phyloP scores from a whole-genome alignment of 2,329 filamentous ascomycete species.

The Pleurostoma richardsiae region DNA sequence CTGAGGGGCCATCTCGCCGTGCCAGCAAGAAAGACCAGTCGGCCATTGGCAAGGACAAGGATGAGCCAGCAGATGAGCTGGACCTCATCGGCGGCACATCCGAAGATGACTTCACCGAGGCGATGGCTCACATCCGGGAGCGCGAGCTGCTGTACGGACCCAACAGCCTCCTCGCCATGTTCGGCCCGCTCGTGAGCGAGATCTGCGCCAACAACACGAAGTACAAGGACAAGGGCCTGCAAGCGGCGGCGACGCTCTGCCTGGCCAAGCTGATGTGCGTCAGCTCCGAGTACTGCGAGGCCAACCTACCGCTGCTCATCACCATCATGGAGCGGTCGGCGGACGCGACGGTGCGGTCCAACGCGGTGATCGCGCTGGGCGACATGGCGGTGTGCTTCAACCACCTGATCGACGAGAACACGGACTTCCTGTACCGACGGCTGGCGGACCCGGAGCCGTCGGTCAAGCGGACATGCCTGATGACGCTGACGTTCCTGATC shows the following conservation, averaged over 20 bases:
- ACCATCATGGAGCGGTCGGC: constrained; percentile 95
- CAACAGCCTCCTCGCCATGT: constrained; percentile 79
- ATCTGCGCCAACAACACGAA: constrained; percentile 92
- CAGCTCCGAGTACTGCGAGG: constrained; percentile 91
- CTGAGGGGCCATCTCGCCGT: constrained; percentile 23
- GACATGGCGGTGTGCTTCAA: constrained; percentile 99
- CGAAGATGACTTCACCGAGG: constrained; percentile 88
- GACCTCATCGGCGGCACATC: constrained; percentile 96
- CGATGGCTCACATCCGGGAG: constrained; percentile 79
- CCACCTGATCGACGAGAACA: constrained; percentile 98
- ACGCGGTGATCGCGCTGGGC: constrained; percentile 92
- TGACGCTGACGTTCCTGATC: constrained; percentile 97
- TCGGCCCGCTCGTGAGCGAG: constrained; percentile 86
- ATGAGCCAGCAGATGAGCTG: constrained; percentile 77
- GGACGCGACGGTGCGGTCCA: constrained; percentile 88
- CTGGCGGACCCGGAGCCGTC: constrained; percentile 83
- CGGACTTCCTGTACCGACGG: constrained; percentile 92
- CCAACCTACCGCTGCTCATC: constrained; percentile 86
- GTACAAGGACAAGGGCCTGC: constrained; percentile 84
- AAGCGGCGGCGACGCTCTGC: constrained; percentile 89
- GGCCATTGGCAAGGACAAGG: constrained; percentile 34
- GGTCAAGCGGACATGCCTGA: constrained; percentile 94
- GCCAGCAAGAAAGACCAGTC: constrained; percentile 23
- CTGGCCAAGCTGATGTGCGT: constrained; percentile 99
- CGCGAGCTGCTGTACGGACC: constrained; percentile 79